Evolutionary conservation across 2,329 filamentous ascomycete species (phyloP), one percentile per base, ranked within the genome.

Genomic region (Hyphodiscus sp.): DNA sequence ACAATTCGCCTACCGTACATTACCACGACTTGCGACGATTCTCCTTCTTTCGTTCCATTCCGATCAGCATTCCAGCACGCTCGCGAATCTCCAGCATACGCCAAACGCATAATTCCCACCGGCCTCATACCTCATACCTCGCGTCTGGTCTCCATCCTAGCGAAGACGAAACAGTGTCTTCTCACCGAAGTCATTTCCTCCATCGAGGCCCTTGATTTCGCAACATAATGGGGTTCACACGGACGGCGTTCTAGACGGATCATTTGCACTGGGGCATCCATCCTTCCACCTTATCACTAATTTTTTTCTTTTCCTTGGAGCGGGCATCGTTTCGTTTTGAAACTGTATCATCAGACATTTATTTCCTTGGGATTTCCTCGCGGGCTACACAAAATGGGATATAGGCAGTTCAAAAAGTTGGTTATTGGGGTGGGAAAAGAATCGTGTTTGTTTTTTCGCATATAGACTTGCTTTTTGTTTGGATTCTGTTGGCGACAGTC

Each of bases 1-100:
- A 26, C 5, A 13, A 38, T 50, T 47, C 47, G 45, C 38, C 50
- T 51, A 46, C 49, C 62, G 59, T 62, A 63, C 42, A 62, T 49
- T 60, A 63, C 49, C 41, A 65, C 57, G 62, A 65, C 53, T 54
- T 54, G 53, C 56, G 54, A 65, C 62, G 62, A 65, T 61, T 65
- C 58, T 65, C 59, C 53, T 50, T 42, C 53, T 50, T 42, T 23
- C 47, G 45, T 30, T 62, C 61, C 56, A 50, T 57, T 53, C 52
- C 50, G 43, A 52, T 55, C 54, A 48, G 53, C 59, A 61, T 58
- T 61, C 62, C 56, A 50, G 47, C 54, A 23, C 18, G 41, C 49
- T 52, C 47, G 45, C 42, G 50, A 55, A 50, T 53, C 48, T 41
- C 49, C 41, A 23, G 33, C n/a, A 20, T 38, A 41, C 33, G 11